phyloP scores from a whole-genome alignment of 2,329 filamentous ascomycete species.

The Xenoacremonium recifei region DNA sequence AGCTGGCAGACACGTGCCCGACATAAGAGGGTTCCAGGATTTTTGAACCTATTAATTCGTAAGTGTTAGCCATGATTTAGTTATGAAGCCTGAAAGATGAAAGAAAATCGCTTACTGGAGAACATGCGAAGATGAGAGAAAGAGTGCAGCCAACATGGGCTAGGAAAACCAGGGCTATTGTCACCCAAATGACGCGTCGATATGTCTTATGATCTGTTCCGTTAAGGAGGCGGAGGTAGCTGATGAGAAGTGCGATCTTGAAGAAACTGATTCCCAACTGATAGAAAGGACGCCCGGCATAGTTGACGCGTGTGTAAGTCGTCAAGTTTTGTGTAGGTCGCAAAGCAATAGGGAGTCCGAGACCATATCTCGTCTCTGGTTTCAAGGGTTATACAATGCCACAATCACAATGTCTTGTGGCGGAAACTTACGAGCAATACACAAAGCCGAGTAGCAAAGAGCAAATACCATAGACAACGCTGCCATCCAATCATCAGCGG shows the following conservation, averaged over 20 bases:
- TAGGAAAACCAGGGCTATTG: conserved; percentile 42
- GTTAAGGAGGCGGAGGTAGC: conserved; percentile 49
- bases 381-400: no score
- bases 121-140: conserved; percentile 49
- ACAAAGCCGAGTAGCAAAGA: conserved; percentile 47
- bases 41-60: conserved; percentile 32
- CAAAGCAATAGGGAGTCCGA: conserved; percentile 44
- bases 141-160: conserved; percentile 49
- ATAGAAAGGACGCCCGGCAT: conserved; percentile 52
- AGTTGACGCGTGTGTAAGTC: conserved; percentile 50
- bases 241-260: conserved; percentile 53
- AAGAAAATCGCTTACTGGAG: conserved; percentile 45
- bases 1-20: conserved; percentile 44
- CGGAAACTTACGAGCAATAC: conserved; percentile 45
- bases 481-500: conserved; percentile 45
- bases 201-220: conserved; percentile 46
- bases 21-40: conserved; percentile 42
- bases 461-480: conserved; percentile 43
- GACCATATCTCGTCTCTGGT: conserved; percentile 51
- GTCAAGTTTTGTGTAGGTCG: conserved; percentile 44
- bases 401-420: no score
- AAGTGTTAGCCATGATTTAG: neutral
- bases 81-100: no score
- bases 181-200: conserved; percentile 41
- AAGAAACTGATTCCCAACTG: conserved; percentile 56